Conservation (phyloP, 2,329 filamentous ascomycete species). For the Lecanicillium sp. region DNA sequence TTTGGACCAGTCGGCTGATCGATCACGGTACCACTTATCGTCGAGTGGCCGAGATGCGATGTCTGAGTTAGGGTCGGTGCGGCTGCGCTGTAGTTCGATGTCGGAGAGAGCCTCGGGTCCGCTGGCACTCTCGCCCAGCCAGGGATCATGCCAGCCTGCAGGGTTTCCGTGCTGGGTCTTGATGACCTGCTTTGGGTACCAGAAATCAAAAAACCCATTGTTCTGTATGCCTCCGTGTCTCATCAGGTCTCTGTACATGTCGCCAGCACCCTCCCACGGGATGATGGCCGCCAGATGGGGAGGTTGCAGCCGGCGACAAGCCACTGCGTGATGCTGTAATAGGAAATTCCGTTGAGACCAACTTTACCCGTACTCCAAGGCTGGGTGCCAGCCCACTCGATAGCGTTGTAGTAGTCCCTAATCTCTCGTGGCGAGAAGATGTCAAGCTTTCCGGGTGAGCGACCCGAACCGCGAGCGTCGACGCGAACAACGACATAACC, state of each 20-base stretch:
- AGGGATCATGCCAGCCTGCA: constrained; percentile 53
- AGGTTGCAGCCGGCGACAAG: constrained; percentile 34
- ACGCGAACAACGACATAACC: constrained; percentile 48
- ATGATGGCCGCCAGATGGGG: constrained; percentile 36
- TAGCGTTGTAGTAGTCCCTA: constrained; percentile 39
- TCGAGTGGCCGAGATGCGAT: constrained; percentile 45
- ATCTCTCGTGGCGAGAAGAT: constrained; percentile 40
- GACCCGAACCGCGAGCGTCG: constrained; percentile 39
- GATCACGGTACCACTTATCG: constrained; percentile 56
- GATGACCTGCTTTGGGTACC: constrained; percentile 60
- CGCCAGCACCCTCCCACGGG: constrained; percentile 45
- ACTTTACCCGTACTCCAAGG: constrained; percentile 38
- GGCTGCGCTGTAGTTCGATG: too few species aligned
- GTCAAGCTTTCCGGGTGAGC: constrained; percentile 37
- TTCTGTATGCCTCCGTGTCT: constrained; percentile 55
- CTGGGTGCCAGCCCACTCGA: constrained; percentile 41
- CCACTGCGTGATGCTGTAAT: constrained; percentile 38
- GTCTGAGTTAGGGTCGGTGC: constrained; percentile 17
- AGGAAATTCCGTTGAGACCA: constrained; percentile 36
- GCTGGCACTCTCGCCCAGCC: constrained; percentile 38
- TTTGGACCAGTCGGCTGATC: constrained; percentile 54
- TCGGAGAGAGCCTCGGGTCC: constrained; percentile 27
- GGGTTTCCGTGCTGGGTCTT: constrained; percentile 58
- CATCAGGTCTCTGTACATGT: constrained; percentile 48
- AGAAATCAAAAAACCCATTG: constrained; percentile 51